phyloP scores from a whole-genome alignment of 805 yeast genomes.

The Pichia cabralensis region DNA sequence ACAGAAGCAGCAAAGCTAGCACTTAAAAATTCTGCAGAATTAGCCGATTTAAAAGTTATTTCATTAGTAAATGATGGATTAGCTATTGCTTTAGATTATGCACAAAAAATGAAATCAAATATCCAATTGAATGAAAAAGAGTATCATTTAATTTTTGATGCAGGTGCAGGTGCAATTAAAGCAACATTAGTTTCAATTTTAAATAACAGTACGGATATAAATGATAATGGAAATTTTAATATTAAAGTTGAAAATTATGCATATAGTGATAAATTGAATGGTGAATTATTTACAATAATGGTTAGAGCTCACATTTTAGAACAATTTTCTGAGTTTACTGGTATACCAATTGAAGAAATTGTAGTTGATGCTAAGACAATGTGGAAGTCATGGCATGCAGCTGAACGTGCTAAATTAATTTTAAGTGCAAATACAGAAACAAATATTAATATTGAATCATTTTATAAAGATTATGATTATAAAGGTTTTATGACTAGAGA shows the following conservation, averaged over 20 bases:
- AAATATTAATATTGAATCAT: slow-evolving; percentile 62
- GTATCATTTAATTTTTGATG: slow-evolving; percentile 69
- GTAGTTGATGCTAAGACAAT: slow-evolving; percentile 43
- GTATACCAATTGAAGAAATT: slow-evolving; percentile 17
- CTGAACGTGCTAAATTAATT: slow-evolving; percentile 82
- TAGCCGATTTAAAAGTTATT: slow-evolving; percentile 56
- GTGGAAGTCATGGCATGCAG: slow-evolving; percentile 64
- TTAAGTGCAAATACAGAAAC: slow-evolving; percentile 84
- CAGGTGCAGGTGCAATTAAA: slow-evolving; percentile 87
- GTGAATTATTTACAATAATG: slow-evolving; percentile 58
- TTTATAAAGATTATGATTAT: slow-evolving; percentile 68
- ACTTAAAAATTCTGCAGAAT: slow-evolving; percentile 56
- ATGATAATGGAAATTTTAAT: slow-evolving; percentile 26
- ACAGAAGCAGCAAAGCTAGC: slow-evolving; percentile 58
- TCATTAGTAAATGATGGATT: slow-evolving; percentile 81
- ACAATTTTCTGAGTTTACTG: slow-evolving; percentile 36
- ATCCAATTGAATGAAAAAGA: slow-evolving; percentile 34
- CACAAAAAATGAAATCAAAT: slow-evolving; percentile 34
- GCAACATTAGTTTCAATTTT: slow-evolving; percentile 72
- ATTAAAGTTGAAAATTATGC: slow-evolving; percentile 57
- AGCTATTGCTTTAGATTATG: slow-evolving; percentile 82
- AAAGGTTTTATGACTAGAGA: slow-evolving; percentile 55
- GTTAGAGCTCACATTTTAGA: slow-evolving; percentile 52
- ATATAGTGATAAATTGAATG: slow-evolving; percentile 60
- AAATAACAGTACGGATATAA: no score